Percentiles rank a stretch among this genome's conserved stretches.
phyloP scores from a whole-genome alignment of 495 filamentous ascomycete genomes.

The Penicillium desertorum region DNA sequence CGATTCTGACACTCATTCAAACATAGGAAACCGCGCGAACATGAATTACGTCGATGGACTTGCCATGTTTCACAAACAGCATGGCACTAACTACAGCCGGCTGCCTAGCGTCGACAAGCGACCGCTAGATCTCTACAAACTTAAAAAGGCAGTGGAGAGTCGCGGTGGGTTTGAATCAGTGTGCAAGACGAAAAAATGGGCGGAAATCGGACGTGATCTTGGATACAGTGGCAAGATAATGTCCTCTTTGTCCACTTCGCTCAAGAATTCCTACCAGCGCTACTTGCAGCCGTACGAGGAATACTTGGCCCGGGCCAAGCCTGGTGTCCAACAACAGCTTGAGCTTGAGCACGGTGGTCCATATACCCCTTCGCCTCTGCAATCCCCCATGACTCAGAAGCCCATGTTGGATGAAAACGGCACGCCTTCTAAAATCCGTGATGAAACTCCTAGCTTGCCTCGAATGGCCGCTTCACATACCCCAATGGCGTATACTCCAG shows the following conservation, averaged over 20 bases:
- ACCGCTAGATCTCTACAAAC: slow-evolving; percentile 88
- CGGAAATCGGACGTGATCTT: slow-evolving; percentile 93
- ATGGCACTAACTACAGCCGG: slow-evolving; percentile 89
- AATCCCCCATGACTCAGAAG: slow-evolving; percentile 76
- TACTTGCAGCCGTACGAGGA: slow-evolving; percentile 98
- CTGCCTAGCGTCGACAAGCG: slow-evolving; percentile 98
- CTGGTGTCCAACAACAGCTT: slow-evolving; percentile 92
- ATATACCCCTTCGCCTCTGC: slow-evolving; percentile 85
- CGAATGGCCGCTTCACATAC: slow-evolving; percentile 67
- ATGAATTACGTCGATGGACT: slow-evolving; percentile 95
- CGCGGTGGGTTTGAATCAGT: slow-evolving; percentile 93
- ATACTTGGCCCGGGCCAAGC: slow-evolving; percentile 87
- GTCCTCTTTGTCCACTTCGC: slow-evolving; percentile 97
- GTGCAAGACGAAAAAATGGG: slow-evolving; percentile 98
- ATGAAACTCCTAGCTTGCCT: slow-evolving; percentile 68
- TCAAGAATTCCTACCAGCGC: slow-evolving; percentile 97
- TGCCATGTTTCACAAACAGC: slow-evolving; percentile 94
- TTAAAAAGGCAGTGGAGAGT: slow-evolving; percentile 95
- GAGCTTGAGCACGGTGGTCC: slow-evolving; percentile 93
- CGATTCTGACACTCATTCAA: slow-evolving; percentile 36
- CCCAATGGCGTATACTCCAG: slow-evolving; percentile 43
- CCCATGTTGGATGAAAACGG: slow-evolving; percentile 53
- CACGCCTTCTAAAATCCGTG: slow-evolving; percentile 64
- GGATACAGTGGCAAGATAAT: slow-evolving; percentile 99
- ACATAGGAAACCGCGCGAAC: slow-evolving; percentile 85